phyloP scores from a whole-genome alignment of 2,329 filamentous ascomycete genomes.

The Penicillium hesseltinei region DNA sequence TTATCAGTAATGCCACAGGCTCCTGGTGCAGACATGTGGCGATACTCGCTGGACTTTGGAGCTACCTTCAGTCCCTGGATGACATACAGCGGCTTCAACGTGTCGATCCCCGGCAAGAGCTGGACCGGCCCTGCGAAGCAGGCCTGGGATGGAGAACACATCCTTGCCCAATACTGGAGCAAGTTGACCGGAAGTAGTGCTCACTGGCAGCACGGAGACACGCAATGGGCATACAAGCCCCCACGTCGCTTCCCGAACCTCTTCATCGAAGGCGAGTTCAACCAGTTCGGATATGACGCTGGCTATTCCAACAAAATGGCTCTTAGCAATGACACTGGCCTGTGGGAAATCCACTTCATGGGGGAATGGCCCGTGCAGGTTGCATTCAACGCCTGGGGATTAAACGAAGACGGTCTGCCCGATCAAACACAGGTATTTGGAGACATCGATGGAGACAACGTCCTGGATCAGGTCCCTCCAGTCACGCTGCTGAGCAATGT shows the following conservation, averaged over 20 bases:
- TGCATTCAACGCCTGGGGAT: slow-evolving; percentile 66
- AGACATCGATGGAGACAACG: slow-evolving; percentile 58
- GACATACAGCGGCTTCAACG: slow-evolving; percentile 53
- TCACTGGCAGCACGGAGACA: slow-evolving; percentile 60
- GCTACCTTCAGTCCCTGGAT: slow-evolving; percentile 59
- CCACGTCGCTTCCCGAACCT: slow-evolving; percentile 60
- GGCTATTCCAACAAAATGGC: slow-evolving; percentile 57
- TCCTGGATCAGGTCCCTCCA: slow-evolving; percentile 62
- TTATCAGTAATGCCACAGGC: slow-evolving; percentile 57
- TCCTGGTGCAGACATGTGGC: slow-evolving; percentile 60
- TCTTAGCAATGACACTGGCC: slow-evolving; percentile 45
- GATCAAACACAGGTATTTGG: slow-evolving; percentile 60
- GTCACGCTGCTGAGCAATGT: slow-evolving; percentile 55
- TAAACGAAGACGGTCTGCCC: slow-evolving; percentile 61
- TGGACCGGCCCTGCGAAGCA: slow-evolving; percentile 62
- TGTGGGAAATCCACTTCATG: slow-evolving; percentile 61
- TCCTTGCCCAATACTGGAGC: slow-evolving; percentile 64
- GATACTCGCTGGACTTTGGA: slow-evolving; percentile 62
- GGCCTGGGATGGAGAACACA: slow-evolving; percentile 60
- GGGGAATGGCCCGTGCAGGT: slow-evolving; percentile 62
- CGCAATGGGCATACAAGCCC: slow-evolving; percentile 35
- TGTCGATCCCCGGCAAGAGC: slow-evolving; percentile 46
- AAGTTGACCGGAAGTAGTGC: slow-evolving; percentile 57
- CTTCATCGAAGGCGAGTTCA: slow-evolving; percentile 62
- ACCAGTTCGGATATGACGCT: slow-evolving; percentile 63